Conservation (phyloP, 768 basidiomycete genomes). For the Phaeotremella skinneri region DNA sequence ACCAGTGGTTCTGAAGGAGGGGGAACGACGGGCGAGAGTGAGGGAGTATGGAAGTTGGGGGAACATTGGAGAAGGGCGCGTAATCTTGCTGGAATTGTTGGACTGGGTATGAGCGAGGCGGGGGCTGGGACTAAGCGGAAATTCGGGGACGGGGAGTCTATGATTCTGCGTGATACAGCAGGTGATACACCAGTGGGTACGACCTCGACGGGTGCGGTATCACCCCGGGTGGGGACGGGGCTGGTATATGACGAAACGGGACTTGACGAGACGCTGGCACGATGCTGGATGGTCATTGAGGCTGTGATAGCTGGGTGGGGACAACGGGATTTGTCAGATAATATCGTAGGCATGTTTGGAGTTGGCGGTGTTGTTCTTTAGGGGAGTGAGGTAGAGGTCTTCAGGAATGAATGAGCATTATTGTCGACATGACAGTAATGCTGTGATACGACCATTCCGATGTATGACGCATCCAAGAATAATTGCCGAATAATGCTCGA, state of each 20-base stretch:
- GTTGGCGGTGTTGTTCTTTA: too few species aligned
- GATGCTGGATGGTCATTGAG: conserved; percentile 48
- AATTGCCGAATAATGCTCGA: too few species aligned
- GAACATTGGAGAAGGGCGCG: conserved; percentile 8
- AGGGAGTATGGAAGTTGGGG: conserved; percentile 7
- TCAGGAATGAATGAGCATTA: too few species aligned
- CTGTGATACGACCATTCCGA: too few species aligned
- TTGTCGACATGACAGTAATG: too few species aligned
- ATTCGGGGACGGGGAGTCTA: background rate
- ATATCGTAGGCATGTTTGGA: conserved; percentile 39
- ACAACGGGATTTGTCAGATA: conserved; percentile 41
- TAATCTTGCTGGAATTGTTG: conserved; percentile 5
- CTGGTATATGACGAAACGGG: conserved; percentile 25
- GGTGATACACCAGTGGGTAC: background rate
- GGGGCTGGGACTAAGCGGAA: background rate
- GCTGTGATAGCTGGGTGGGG: conserved; percentile 44
- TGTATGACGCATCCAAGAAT: too few species aligned
- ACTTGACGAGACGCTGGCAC: conserved; percentile 33
- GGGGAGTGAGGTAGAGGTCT: too few species aligned
- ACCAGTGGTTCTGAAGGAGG: conserved; percentile 16
- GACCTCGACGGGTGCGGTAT: background rate
- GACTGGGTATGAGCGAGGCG: background rate
- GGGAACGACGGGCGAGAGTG: conserved; percentile 16
- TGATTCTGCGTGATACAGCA: background rate
- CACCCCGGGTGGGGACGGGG: background rate